phyloP scores from a whole-genome alignment of 1,284 basidiomycete species.

The Filobasidium uniguttulatum region DNA sequence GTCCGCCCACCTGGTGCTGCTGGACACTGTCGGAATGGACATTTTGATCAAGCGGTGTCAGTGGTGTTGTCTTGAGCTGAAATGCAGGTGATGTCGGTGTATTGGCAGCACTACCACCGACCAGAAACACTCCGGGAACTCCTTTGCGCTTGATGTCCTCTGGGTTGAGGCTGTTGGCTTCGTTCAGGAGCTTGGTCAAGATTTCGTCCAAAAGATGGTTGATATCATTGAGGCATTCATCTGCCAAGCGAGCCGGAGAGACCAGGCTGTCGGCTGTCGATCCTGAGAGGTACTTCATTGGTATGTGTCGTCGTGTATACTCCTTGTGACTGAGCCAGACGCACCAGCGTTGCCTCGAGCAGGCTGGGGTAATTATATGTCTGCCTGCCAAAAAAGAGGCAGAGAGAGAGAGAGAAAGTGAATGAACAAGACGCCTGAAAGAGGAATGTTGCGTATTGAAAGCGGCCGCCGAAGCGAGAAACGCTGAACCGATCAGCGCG shows the following conservation, averaged over 20 bases:
- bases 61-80: background rate
- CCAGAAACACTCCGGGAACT: slow-evolving; percentile 55
- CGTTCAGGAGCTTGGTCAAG: slow-evolving; percentile 54
- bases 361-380: no score
- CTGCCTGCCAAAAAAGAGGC: no score
- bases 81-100: background rate
- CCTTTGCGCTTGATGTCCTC: slow-evolving; percentile 55
- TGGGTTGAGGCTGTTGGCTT: slow-evolving; percentile 59
- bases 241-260: slow-evolving; percentile 68
- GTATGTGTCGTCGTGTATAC: no score
- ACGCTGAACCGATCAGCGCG: no score
- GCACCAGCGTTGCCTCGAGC: no score
- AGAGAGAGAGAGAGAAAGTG: no score
- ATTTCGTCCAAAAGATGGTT: slow-evolving; percentile 82
- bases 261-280: slow-evolving; percentile 76
- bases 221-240: slow-evolving; percentile 57
- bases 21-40: background rate
- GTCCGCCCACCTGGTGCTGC: background rate
- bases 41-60: background rate
- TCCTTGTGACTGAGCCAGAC: no score
- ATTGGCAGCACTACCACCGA: no score
- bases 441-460: no score
- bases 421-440: no score
- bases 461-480: no score
- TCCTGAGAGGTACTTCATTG: slow-evolving; percentile 67